Base-by-base conservation (phyloP, 2,329 filamentous ascomycete species). In the Aureobasidium leucospermi region DNA sequence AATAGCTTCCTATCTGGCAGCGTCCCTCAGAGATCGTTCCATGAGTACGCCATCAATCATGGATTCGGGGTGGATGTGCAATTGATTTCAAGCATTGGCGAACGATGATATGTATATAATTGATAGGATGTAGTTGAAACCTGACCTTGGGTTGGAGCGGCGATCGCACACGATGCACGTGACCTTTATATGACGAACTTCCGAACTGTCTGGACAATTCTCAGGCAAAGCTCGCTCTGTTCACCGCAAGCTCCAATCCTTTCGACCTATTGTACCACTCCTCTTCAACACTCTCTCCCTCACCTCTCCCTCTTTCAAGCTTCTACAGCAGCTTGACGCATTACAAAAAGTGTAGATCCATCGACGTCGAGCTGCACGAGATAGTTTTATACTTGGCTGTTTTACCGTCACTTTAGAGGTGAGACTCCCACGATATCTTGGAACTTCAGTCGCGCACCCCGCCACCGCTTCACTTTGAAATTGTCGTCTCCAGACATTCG, bases 381-480 rank as follows among this genome's bases (percentile, higher is more conserved):
- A 31, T 58, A 58, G 55, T 58, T 58, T 58, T 58, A 58, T 41
- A 58, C 16, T n/a, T 28, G 31, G 6, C 53, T 57, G 53, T 43
- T 55, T 55, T 55, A 55, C 19, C 52, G 23, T 58, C 55, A 41
- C 19, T 47, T 34, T 47, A 48, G 38, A 58, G 43, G 55, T 58
- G 42, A 58, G 55, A 58, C 41, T 13, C 41, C 32, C 2, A 11
- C 16, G 23, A 57, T 6, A 46, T 31, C 7, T 13, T 38, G 32
- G 19, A 38, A 36, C 32, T 31, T n/a, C 29, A 16, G 28, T 42
- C 43, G 43, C 43, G 11, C 34, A 16, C 36, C 23, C 55, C 10
- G 43, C 43, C 9, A 13, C 13, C 15, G 39, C 42, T 55, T 55
- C 36, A 7, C 13, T 29, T 34, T 46, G 23, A 11, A 42, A 19